Evolutionary conservation across 163 green algal genomes (phyloP), one percentile per base, ranked within the genome.

Genomic region (Scenedesmus sp.): DNA sequence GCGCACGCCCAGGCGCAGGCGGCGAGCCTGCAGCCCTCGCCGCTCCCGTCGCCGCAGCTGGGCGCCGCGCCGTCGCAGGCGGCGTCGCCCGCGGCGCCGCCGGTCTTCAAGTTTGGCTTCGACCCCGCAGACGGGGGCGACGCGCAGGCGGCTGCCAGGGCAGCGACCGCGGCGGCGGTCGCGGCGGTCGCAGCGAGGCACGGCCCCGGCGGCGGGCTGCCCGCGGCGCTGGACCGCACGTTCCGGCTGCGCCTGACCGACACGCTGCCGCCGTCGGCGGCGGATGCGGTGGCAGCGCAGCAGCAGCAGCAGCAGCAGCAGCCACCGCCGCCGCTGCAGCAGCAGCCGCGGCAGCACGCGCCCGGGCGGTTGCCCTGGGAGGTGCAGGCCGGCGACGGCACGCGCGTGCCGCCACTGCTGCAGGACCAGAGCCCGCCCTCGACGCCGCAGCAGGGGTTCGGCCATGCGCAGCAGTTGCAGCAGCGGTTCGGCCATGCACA

Each of bases 41-140:
- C 54, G 22, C 24, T 36, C 33, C 51, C 42, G 48, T 13, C 20
- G 34, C 51, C 64, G 51, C 31, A 36, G 20, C 67, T 65, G 26
- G n/a, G n/a, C n/a, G n/a, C n/a, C n/a, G n/a, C n/a, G n/a, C n/a
- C n/a, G n/a, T n/a, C n/a, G n/a, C n/a, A n/a, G n/a, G n/a, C n/a
- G n/a, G n/a, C n/a, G n/a, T n/a, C n/a, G n/a, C n/a, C 54, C 14
- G 57, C 69, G 24, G 36, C 11, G 42, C 7, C 39, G 39, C 42
- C 63, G 54, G 53, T 44, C 4, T 77, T 77, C 54, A 77, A 56
- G 36, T 77, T 77, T 77, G 69, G 69, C 9, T 24, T 77, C 15
- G 69, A 67, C 28, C 53, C 45, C 20, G 31, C 58, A 24, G 58
- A 66, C 45, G 58, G 29, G 13, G 17, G 58, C 22, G n/a, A 56